Conservation (phyloP, 768 basidiomycete genomes). For the Leccinum disarticulatum region DNA sequence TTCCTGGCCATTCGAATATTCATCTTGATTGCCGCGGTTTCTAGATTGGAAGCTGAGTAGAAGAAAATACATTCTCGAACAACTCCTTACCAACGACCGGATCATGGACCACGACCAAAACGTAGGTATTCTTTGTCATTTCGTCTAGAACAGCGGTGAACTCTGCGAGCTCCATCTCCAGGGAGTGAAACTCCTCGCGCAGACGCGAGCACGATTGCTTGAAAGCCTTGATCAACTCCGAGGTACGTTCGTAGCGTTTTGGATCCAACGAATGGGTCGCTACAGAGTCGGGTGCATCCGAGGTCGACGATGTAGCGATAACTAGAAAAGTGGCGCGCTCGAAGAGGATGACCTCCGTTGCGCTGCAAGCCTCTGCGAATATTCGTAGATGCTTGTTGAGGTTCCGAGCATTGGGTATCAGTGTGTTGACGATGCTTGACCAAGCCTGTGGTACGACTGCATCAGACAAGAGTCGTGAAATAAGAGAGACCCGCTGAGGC, state of each 20-base stretch:
- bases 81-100: conserved; percentile 72
- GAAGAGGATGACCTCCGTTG: conserved; percentile 93
- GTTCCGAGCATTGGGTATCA: conserved; percentile 93
- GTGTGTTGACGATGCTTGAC: conserved; percentile 95
- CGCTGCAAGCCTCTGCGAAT: conserved; percentile 83
- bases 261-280: conserved; percentile 53
- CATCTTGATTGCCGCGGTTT: conserved; percentile 83
- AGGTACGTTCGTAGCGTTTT: conserved; percentile 82
- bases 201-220: conserved; percentile 87
- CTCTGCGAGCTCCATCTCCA: conserved; percentile 83
- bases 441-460: conserved; percentile 69
- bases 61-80: background rate
- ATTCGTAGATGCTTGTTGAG: conserved; percentile 84
- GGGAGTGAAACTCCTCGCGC: conserved; percentile 79
- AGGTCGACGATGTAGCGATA: conserved; percentile 76
- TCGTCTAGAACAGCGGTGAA: conserved; percentile 91
- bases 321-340: conserved; percentile 98
- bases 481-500: conserved; percentile 2
- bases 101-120: conserved; percentile 86
- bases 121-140: conserved; percentile 91
- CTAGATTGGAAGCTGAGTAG: conserved; percentile 39
- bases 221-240: conserved; percentile 94
- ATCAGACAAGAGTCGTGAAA: conserved; percentile 13
- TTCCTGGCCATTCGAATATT: conserved; percentile 84
- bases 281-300: conserved; percentile 33